Evolutionary conservation across 139 green algal genomes (phyloP), one percentile per base, ranked within the genome.

Genomic region (Volvox africanus): DNA sequence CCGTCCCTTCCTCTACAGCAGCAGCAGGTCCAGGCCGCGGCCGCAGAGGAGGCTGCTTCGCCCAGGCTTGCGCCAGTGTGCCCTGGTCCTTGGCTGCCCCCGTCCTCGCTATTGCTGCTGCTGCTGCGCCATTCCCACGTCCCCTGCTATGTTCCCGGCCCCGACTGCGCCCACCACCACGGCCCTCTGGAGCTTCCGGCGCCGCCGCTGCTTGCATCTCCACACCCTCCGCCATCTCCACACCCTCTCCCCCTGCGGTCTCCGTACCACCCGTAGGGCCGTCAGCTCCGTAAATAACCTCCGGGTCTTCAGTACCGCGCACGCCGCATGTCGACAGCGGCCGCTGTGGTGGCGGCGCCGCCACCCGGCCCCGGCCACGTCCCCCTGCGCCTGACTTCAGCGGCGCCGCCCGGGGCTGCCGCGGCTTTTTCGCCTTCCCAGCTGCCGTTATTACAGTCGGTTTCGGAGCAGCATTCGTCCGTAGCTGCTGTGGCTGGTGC

Each of bases 1-100:
- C 69, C 36, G 30, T 44, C 30, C 3, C 67, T 2, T 17, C 71
- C 71, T 26, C 86, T 13, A 1, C 37, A 17, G n/a, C n/a, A n/a
- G n/a, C 65, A 30, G 65, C 65, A 24, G 21, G 16, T 12, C 65
- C 65, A 9, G 21, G 65, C 65, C 11, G 44, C 44, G 44, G 44
- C 36, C 24, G n/a, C 36, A 2, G 65, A 18, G 12, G n/a, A 17
- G 69, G 84, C 69, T 76, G 71, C 73, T 76, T 61, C 5, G 73
- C 73, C 86, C 86, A 90, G 1, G 50, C 73, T 75, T 65, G 24
- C 28, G 73, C 71, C 71, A 90, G 71, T 13, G 86, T 90, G 50
- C 73, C 71, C 30, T 83, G 71, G 0, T 33, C 65, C 65, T 61
- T 61, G 30, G 21, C 81, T 62, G 61, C 81, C 61, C 24, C 82